Base-by-base conservation (phyloP, 140 eudicot genomes). In the Ambrosia hybrid region DNA sequence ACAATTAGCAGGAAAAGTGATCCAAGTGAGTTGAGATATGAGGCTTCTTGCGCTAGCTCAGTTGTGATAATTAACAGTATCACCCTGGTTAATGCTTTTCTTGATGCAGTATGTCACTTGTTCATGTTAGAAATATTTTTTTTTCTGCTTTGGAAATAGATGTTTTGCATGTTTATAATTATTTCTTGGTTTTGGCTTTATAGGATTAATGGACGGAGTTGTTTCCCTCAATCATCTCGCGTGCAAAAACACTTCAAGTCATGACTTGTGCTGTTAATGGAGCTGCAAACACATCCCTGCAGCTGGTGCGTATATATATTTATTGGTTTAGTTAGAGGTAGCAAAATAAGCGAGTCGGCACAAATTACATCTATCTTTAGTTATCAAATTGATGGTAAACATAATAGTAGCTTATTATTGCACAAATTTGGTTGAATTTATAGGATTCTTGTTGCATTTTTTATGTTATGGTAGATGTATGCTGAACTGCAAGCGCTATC, bases 171-270 rank as follows among this genome's bases (percentile, higher is more conserved):
- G 10, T 16, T 53, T 77, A 14, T 45, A 37, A 16, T 62, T 70
- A 48, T 43, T 41, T 71, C 4, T 2, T 65, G 11, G 10, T 68
- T 58, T 14, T 67, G 73, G 4, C 59, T 33, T 58, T 64, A 10
- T 81, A 94, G 99, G 84, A 84, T 51, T 90, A 88, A 80, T 94
- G 99, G 97, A 80, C 86, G 88, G 99, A 90, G 78, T 78, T 94
- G 73, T 94, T 94, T 63, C 99, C 99, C 60, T 94, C 97, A 3
- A 84, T 94, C 58, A 79, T 94, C 45, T 75, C 97, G 0, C 79
- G 97, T 65, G 97, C 99, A 39, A 94, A 84, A 82, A 94, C 97
- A 1, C 89, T 94, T 45, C 99, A 94, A 76, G 83, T 91, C 6
- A 68, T 94, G 46, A 57, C 82, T 59, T 75, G 96, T 1, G 92